Base-by-base conservation (phyloP, 2,329 filamentous ascomycete genomes). In the Setomelanomma holmii region DNA sequence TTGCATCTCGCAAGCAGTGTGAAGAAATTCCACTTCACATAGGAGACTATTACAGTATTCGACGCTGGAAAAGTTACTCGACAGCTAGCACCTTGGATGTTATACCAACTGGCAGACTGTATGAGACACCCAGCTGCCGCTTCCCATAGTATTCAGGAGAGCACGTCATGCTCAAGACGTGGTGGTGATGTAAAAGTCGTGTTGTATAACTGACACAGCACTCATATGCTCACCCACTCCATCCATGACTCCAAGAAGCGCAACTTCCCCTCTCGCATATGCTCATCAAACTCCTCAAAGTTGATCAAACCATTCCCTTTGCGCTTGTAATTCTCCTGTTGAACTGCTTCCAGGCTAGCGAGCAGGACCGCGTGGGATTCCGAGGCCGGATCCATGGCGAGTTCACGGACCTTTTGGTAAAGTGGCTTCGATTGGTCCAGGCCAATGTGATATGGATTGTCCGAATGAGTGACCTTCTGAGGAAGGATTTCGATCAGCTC, bases 241-340 rank as follows among this genome's bases (percentile, higher is more conserved):
- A 97, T 90, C 93, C 93, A 98, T 65, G 86, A 90, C 53, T 90
- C 90, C 40, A 97, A 80, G 74, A 96, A 93, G 61, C 90, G 80
- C 46, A 88, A 78, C 68, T 86, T 85, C 22, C 79, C 77, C 20
- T 85, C 56, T 40, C 86, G 82, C 78, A 95, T 91, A 43, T 88
- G 87, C 34, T 79, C 78, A 65, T 90, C 87, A 74, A 98, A 96
- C 74, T 98, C 95, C 1, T 84, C 81, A 60, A 88, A 93, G 67
- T 77, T 89, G 41, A 98, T 78, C 67, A 87, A 85, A 1, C 91
- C 93, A 5, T 87, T 89, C 1, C 92, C 93, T n/a, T 89, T 91
- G 21, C 91, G 82, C 51, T 82, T 78, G 49, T 80, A 81, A 1
- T 90, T 88, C 69, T 92, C 86, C 33, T 81, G 77, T 67, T 95